Conservation (phyloP, 257 asterid species). For the Orobanche coerulescens region DNA sequence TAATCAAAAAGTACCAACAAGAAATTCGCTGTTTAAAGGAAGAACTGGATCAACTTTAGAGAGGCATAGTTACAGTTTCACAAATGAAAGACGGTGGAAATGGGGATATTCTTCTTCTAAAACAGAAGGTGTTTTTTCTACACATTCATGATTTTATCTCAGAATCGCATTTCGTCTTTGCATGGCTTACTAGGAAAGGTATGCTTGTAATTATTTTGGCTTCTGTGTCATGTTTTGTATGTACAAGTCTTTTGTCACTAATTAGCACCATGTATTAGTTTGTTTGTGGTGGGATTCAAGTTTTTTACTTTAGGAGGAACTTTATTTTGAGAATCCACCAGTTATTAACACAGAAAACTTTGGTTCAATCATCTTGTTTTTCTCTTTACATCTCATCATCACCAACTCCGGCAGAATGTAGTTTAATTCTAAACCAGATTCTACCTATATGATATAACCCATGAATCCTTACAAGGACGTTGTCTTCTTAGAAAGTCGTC, state of each 20-base stretch:
- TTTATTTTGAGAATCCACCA: slow-evolving; percentile 16
- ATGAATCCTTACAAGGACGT: not conserved
- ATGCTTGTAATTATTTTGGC: not conserved
- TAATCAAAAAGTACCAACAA: slow-evolving; percentile 88
- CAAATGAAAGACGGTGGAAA: slow-evolving; percentile 52
- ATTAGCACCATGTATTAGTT: slow-evolving; percentile 10
- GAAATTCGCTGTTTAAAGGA: slow-evolving; percentile 93
- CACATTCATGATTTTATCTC: slow-evolving; percentile 5
- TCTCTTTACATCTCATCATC: not conserved
- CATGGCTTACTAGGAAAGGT: slow-evolving; percentile 3
- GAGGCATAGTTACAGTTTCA: slow-evolving; percentile 71
- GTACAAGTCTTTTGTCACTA: not conserved
- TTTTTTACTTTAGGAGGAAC: not conserved
- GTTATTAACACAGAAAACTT: not conserved
- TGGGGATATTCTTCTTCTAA: slow-evolving; percentile 75
- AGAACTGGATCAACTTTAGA: slow-evolving; percentile 86
- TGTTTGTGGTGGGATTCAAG: not conserved
- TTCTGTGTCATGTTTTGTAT: not conserved
- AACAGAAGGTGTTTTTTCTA: slow-evolving; percentile 66
- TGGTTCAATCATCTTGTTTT: not conserved
- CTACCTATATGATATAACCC: not conserved
- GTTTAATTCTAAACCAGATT: not conserved
- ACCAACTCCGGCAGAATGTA: not conserved
- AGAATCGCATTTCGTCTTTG: slow-evolving; percentile 2
- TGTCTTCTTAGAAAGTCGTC: not conserved